phyloP scores from a whole-genome alignment of 192 early-diverging fungal genomes.

The Podila epigama region DNA sequence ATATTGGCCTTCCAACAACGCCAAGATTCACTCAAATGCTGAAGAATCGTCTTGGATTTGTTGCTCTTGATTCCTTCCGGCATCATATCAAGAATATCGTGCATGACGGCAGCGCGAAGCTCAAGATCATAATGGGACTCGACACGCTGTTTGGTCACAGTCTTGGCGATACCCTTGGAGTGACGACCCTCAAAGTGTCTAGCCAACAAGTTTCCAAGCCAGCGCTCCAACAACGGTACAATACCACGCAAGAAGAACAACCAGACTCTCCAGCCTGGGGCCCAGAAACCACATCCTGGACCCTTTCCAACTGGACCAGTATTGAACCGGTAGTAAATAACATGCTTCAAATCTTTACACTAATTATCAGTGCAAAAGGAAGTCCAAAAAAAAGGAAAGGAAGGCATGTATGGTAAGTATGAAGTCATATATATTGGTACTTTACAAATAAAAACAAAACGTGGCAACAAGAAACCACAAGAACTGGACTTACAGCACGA shows the following conservation, averaged over 20 bases:
- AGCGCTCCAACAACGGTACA: constrained; percentile 95
- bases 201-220: constrained; percentile 98
- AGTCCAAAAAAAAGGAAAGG: neutral
- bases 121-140: constrained; percentile 99
- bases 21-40: constrained; percentile 97
- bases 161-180: constrained; percentile 97
- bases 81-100: constrained; percentile 99
- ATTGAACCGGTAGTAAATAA: constrained; percentile 95
- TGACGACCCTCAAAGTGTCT: constrained; percentile 99
- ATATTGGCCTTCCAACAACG: constrained; percentile 98
- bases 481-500: constrained; percentile 77
- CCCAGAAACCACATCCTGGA: constrained; percentile 99
- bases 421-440: neutral
- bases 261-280: constrained; percentile 99
- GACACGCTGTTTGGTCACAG: constrained; percentile 98
- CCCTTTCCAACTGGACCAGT: constrained; percentile 98
- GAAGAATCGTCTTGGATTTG: constrained; percentile 94
- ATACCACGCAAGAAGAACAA: constrained; percentile 99
- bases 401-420: neutral
- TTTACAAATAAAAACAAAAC: neutral
- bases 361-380: neutral
- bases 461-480: neutral
- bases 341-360: constrained; percentile 93
- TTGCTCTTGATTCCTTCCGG: constrained; percentile 97
- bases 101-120: constrained; percentile 97